Evolutionary conservation across 495 filamentous ascomycete genomes (phyloP).

Genomic region (Neurospora sp.): DNA sequence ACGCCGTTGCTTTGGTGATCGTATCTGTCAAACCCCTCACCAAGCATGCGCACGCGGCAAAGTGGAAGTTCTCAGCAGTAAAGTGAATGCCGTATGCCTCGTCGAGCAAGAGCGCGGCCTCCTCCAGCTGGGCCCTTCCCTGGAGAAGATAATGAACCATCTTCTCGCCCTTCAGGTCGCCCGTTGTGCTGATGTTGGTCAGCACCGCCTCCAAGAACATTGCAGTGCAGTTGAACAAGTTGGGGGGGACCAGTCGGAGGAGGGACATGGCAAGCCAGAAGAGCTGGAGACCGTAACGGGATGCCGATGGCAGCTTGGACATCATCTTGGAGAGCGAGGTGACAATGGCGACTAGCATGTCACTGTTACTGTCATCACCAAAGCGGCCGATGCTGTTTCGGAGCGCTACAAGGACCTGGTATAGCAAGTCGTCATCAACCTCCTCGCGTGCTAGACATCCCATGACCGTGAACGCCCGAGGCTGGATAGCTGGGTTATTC

Average conservation of each 20-base stretch:
- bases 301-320: conserved; percentile 51
- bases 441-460: conserved; percentile 56
- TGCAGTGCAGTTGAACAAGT: conserved; percentile 51
- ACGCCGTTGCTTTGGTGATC: conserved; percentile 42
- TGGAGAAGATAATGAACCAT: conserved; percentile 47
- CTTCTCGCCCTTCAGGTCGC: conserved; percentile 45
- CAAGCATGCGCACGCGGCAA: conserved; percentile 49
- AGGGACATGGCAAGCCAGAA: conserved; percentile 60
- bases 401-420: conserved; percentile 56
- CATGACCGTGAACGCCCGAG: conserved; percentile 58
- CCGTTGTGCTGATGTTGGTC: conserved; percentile 45
- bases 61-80: conserved; percentile 52
- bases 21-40: conserved; percentile 51
- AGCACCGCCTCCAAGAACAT: conserved; percentile 52
- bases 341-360: conserved; percentile 57
- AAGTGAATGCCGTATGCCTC: conserved; percentile 54
- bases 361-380: conserved; percentile 46
- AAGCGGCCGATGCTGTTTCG: conserved; percentile 49
- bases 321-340: conserved; percentile 59
- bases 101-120: conserved; percentile 47
- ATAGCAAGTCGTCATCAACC: conserved; percentile 58
- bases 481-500: conserved; percentile 59
- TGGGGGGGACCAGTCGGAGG: conserved; percentile 48
- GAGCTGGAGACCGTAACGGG: conserved; percentile 54
- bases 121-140: conserved; percentile 45